Evolutionary conservation across 2,329 filamentous ascomycete genomes (phyloP).

Genomic region (Cytospora piceae): DNA sequence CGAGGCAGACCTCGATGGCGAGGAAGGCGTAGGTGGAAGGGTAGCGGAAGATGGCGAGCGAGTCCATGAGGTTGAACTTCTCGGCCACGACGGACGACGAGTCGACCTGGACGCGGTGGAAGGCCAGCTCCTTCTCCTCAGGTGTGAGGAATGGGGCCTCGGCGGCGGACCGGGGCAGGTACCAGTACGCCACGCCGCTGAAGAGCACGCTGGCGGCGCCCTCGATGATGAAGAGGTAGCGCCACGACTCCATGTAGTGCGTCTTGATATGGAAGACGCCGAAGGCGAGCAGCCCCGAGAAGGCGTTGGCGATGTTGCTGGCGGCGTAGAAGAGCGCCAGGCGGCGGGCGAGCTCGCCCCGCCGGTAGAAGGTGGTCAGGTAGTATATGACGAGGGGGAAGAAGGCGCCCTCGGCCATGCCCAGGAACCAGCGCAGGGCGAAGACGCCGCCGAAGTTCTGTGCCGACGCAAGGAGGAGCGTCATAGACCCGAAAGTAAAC

Average conservation of each 20-base stretch:
- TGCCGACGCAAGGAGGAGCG: constrained; percentile 59
- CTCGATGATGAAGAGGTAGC: constrained; percentile 58
- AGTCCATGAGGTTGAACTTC: constrained; percentile 54
- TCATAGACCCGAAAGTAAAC: constrained; percentile 68
- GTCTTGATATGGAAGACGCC: constrained; percentile 51
- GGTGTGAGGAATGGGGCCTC: constrained; percentile 67
- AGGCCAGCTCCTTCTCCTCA: constrained; percentile 70
- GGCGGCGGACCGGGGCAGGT: constrained; percentile 67
- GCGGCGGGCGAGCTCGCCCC: constrained; percentile 70
- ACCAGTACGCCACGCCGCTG: constrained; percentile 68
- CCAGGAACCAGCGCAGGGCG: constrained; percentile 70
- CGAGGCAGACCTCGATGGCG: constrained; percentile 61
- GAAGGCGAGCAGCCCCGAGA: constrained; percentile 63
- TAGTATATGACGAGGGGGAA: constrained; percentile 67
- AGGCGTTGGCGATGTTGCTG: constrained; percentile 64
- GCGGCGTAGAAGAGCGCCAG: constrained; percentile 68
- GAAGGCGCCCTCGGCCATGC: constrained; percentile 69
- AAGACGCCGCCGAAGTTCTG: constrained; percentile 68
- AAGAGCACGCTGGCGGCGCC: constrained; percentile 61
- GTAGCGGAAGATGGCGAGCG: constrained; percentile 55
- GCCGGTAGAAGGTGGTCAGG: constrained; percentile 68
- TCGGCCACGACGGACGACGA: constrained; percentile 65
- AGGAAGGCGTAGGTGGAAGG: constrained; percentile 55
- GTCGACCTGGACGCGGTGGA: constrained; percentile 75
- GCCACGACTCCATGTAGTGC: constrained; percentile 42